A percentile compares a stretch with the other conserved stretches of the same genome.
Evolutionary conservation across 495 filamentous ascomycete species (phyloP).

Genomic region (Neurospora africana): DNA sequence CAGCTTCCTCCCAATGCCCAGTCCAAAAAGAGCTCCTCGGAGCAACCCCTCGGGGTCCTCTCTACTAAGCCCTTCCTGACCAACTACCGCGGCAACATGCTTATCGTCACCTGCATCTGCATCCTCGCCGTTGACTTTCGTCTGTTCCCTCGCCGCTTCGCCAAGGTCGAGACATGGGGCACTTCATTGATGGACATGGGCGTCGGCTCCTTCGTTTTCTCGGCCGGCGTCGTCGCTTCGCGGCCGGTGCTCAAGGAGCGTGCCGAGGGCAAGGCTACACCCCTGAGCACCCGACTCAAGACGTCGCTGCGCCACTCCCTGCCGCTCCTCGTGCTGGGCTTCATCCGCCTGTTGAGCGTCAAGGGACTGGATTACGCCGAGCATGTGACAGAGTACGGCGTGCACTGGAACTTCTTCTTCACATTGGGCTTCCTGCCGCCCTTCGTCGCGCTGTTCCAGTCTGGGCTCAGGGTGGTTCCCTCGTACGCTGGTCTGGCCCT

Average conservation of each 20-base stretch:
- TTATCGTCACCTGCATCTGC: constrained; percentile 82
- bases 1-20: constrained; percentile 44
- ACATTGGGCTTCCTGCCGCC: constrained; percentile 83
- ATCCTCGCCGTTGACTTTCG: constrained; percentile 97
- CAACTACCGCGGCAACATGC: constrained; percentile 79
- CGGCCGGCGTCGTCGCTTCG: constrained; percentile 83
- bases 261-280: constrained; percentile 33
- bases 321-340: constrained; percentile 69
- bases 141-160: constrained; percentile 86
- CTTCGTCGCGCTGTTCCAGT: constrained; percentile 79
- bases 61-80: constrained; percentile 88
- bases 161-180: constrained; percentile 96
- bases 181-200: constrained; percentile 97
- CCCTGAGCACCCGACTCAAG: constrained; percentile 45
- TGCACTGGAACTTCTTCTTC: constrained; percentile 99
- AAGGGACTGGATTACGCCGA: constrained; percentile 94
- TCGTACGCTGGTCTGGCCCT: constrained; percentile 66
- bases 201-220: constrained; percentile 96
- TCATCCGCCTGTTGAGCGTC: constrained; percentile 75
- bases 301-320: constrained; percentile 66
- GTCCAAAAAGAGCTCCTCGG: constrained; percentile 10
- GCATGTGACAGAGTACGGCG: constrained; percentile 94
- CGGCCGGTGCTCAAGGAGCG: constrained; percentile 70
- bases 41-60: constrained; percentile 36
- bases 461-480: constrained; percentile 46